Conservation (phyloP, 2,329 filamentous ascomycete genomes). For the Neofusicoccum kwambonambiense region DNA sequence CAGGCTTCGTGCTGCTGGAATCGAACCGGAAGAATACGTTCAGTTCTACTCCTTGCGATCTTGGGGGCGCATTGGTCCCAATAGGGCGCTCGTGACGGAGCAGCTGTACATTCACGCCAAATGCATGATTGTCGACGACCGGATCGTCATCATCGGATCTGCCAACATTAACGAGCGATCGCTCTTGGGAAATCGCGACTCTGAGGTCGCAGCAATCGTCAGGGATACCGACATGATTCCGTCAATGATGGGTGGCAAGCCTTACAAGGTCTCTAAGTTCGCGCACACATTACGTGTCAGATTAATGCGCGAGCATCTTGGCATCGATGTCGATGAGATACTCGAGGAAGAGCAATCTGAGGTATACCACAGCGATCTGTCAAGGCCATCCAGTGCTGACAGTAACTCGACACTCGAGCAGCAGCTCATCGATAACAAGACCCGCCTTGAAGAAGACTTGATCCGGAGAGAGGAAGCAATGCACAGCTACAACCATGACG, state of each 20-base stretch:
- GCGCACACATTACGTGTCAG: constrained; percentile 90
- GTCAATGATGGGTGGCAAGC: constrained; percentile 86
- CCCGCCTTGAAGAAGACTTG: constrained; percentile 55
- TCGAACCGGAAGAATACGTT: constrained; percentile 94
- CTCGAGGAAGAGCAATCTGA: constrained; percentile 36
- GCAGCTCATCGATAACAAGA: constrained; percentile 39
- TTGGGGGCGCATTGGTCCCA: constrained; percentile 86
- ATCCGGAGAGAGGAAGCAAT: constrained; percentile 56
- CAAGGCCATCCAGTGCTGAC: constrained; percentile 53
- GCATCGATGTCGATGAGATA: constrained; percentile 90
- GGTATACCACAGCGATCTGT: constrained; percentile 59
- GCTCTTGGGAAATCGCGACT: constrained; percentile 88
- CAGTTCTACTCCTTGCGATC: constrained; percentile 89
- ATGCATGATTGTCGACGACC: constrained; percentile 92
- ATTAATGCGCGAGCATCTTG: constrained; percentile 93
- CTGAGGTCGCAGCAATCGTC: constrained; percentile 85
- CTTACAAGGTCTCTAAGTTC: constrained; percentile 88
- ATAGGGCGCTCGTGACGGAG: constrained; percentile 83
- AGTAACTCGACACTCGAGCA: constrained; percentile 33
- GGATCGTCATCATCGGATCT: constrained; percentile 89
- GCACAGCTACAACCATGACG: constrained; percentile 74
- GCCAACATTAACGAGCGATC: constrained; percentile 99
- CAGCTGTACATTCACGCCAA: constrained; percentile 99
- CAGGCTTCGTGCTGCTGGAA: constrained; percentile 71
- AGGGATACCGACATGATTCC: constrained; percentile 90